Evolutionary conservation across 495 filamentous ascomycete genomes (phyloP).

Genomic region (Penicillium egyptiacum): DNA sequence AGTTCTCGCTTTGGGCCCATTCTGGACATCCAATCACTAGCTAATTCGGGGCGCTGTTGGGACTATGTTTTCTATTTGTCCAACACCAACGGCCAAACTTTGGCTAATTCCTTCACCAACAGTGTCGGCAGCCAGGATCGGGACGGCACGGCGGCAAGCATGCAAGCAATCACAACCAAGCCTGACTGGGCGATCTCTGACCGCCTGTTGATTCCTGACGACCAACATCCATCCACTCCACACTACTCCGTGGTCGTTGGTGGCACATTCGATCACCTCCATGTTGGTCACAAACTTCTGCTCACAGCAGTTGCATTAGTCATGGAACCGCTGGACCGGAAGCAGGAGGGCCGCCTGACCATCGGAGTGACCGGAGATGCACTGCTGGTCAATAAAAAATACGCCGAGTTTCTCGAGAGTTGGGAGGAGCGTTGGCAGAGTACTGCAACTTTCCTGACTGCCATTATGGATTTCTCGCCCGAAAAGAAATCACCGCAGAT

Average conservation of each 20-base stretch:
- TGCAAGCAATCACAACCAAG: constrained; percentile 34
- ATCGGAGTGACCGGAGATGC: constrained; percentile 88
- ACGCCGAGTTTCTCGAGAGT: constrained; percentile 71
- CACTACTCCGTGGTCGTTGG: constrained; percentile 74
- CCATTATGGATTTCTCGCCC: constrained; percentile 61
- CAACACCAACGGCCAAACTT: constrained; percentile 53
- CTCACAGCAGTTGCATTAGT: constrained; percentile 80
- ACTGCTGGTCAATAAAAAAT: constrained; percentile 84
- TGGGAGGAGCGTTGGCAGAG: constrained; percentile 71
- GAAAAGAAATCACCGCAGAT: constrained; percentile 27
- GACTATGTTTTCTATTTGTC: constrained; percentile 65
- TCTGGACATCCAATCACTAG: constrained; percentile 64
- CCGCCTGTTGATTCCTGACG: constrained; percentile 26
- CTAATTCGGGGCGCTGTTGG: constrained; percentile 65
- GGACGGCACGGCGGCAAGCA: constrained; percentile 23
- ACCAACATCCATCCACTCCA: constrained; percentile 21
- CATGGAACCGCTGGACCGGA: constrained; percentile 48
- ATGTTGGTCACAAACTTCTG: constrained; percentile 92
- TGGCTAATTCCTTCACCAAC: constrained; percentile 34
- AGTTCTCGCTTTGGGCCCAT: constrained; percentile 56
- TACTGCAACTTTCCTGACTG: constrained; percentile 68
- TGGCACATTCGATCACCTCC: constrained; percentile 95
- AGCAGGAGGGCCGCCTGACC: constrained; percentile 56
- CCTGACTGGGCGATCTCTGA: constrained; percentile 28
- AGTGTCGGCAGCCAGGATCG: constrained; percentile 23